These are phyloP conservation scores for Colletotrichum lupini DNA, from an alignment of 2,329 filamentous ascomycete genomes.

Conservation along the genomic window DNA sequence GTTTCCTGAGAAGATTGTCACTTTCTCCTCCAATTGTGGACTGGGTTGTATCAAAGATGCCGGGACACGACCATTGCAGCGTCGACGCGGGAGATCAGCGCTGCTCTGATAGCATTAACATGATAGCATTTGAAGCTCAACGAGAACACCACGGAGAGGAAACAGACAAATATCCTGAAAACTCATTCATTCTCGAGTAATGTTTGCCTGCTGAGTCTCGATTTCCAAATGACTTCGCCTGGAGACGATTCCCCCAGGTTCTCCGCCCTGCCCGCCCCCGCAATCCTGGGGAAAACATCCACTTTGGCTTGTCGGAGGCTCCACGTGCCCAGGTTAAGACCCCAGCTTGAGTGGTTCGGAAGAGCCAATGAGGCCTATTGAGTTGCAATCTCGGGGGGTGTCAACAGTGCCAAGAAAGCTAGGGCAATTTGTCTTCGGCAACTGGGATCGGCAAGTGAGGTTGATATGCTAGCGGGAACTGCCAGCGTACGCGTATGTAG, in stretches of 20 bases:
- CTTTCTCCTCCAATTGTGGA: conserved; percentile 33
- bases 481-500: background rate
- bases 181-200: background rate
- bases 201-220: background rate
- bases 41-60: conserved; percentile 24
- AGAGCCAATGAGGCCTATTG: conserved; percentile 10
- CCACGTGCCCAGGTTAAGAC: conserved; percentile 17
- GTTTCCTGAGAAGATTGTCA: background rate
- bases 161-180: background rate
- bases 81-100: conserved; percentile 14
- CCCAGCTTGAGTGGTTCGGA: background rate
- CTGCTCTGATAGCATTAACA: background rate
- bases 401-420: conserved; percentile 17
- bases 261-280: conserved; percentile 16
- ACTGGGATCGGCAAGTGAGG: conserved; percentile 26
- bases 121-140: background rate
- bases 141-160: too few relatives aligned
- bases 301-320: conserved; percentile 9
- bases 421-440: conserved; percentile 27
- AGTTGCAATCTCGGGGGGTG: conserved; percentile 9
- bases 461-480: background rate
- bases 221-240: background rate
- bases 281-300: conserved; percentile 29
- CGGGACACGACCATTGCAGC: background rate
- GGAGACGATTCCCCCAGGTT: conserved; percentile 17